Percentiles rank a stretch among this genome's conserved stretches.
phyloP scores from a whole-genome alignment of 352 stramenopile genomes.

The Pseudoperonospora humuli region DNA sequence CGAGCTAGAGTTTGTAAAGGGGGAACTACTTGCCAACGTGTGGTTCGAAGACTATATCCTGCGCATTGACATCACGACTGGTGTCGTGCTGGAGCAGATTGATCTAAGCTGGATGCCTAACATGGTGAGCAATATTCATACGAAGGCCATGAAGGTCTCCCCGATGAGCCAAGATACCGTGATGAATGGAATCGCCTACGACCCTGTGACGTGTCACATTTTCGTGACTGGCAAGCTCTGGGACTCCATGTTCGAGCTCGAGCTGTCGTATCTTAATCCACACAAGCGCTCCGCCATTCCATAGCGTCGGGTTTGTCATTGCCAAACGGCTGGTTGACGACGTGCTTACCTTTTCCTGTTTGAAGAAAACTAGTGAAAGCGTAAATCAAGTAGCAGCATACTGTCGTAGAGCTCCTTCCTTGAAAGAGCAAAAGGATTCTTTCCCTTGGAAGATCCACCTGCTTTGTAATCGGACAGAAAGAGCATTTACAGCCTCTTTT shows the following conservation, averaged over 20 bases:
- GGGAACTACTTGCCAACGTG: conserved; percentile 81
- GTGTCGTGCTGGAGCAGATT: conserved; percentile 58
- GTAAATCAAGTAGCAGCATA: too few relatives aligned
- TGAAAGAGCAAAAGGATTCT: too few relatives aligned
- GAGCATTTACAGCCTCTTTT: too few relatives aligned
- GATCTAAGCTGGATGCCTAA: conserved; percentile 56
- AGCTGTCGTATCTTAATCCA: conserved; percentile 45
- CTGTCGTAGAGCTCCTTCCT: too few relatives aligned
- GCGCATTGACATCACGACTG: conserved; percentile 64
- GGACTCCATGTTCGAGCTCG: conserved; percentile 79
- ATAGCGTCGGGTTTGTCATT: not conserved
- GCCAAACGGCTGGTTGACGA: not conserved
- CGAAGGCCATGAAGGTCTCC: conserved; percentile 32
- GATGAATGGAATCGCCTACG: conserved; percentile 86
- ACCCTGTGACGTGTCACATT: conserved; percentile 48
- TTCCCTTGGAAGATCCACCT: too few relatives aligned
- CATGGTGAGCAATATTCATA: conserved; percentile 54
- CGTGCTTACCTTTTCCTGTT: not conserved
- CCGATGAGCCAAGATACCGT: conserved; percentile 52
- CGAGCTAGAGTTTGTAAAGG: conserved; percentile 82
- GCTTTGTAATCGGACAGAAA: too few relatives aligned
- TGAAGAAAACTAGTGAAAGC: too few relatives aligned
- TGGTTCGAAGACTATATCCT: conserved; percentile 76
- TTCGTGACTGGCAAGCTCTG: conserved; percentile 80
- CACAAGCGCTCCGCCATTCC: conserved; percentile 8